phyloP scores from a whole-genome alignment of 75 land plant genomes.

The Ceratopteris richardii region DNA sequence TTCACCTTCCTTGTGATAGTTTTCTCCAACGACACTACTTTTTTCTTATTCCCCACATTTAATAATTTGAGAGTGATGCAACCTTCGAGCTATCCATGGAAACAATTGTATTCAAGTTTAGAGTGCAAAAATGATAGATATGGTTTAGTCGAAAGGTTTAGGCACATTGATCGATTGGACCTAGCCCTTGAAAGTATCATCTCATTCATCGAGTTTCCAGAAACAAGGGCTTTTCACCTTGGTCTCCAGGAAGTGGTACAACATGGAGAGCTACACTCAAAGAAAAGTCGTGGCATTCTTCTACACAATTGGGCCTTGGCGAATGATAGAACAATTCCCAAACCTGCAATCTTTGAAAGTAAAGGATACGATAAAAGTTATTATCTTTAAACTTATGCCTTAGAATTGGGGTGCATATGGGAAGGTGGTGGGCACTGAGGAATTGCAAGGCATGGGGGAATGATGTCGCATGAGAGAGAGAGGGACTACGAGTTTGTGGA shows the following conservation, averaged over 20 bases:
- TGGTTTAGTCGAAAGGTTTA: too few relatives aligned
- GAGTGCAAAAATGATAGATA: too few relatives aligned
- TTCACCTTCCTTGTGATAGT: too few relatives aligned
- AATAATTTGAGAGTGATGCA: too few relatives aligned
- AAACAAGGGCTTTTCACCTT: slow-evolving; percentile 45
- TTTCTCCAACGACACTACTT: too few relatives aligned
- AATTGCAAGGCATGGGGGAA: too few relatives aligned
- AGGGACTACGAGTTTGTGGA: too few relatives aligned
- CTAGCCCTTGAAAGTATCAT: slow-evolving; percentile 46
- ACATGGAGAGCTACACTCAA: slow-evolving; percentile 50
- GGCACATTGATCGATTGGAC: slow-evolving; percentile 16
- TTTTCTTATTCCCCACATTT: too few relatives aligned
- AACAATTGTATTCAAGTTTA: too few relatives aligned
- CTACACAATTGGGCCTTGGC: slow-evolving; percentile 53
- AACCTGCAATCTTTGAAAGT: slow-evolving; percentile 52
- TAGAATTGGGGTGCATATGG: slow-evolving; percentile 91
- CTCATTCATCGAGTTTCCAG: slow-evolving; percentile 34
- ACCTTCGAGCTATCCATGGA: too few relatives aligned
- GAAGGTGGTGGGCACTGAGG: too few relatives aligned
- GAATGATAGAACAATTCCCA: slow-evolving; percentile 44
- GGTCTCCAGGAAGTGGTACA: slow-evolving; percentile 76
- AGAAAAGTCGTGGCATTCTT: slow-evolving; percentile 62
- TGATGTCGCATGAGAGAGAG: too few relatives aligned
- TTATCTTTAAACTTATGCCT: slow-evolving; percentile 68
- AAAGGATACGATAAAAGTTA: slow-evolving; percentile 84